Percentiles rank a stretch among this genome's conserved stretches.
These are phyloP conservation scores for Paracoccidioides brasiliensis DNA, from an alignment of 2,329 filamentous ascomycete species.

Conservation along the genomic window DNA sequence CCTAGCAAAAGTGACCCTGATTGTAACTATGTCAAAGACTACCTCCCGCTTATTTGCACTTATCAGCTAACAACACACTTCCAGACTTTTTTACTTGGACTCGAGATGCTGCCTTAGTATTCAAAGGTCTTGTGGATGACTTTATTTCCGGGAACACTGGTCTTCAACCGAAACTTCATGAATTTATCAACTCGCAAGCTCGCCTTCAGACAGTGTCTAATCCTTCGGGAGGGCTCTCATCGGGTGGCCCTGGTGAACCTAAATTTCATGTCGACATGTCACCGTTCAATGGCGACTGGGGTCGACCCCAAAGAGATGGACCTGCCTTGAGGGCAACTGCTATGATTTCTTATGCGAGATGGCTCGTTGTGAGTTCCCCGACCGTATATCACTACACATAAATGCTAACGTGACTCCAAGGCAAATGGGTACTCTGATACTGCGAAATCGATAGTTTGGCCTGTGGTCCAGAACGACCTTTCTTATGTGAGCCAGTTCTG, in stretches of 20 bases:
- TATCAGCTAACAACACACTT: neutral
- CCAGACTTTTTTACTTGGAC: conserved; percentile 69
- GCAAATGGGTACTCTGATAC: conserved; percentile 42
- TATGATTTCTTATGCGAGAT: conserved; percentile 40
- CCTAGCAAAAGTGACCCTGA: conserved; percentile 43
- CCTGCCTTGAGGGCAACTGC: conserved; percentile 22
- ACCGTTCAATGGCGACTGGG: conserved; percentile 56
- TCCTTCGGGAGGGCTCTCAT: conserved; percentile 45
- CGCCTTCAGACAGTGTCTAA: conserved; percentile 52
- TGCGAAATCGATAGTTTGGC: conserved; percentile 50
- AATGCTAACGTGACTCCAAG: neutral
- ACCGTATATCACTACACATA: neutral
- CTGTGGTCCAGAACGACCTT: conserved; percentile 61
- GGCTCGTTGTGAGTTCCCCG: conserved; percentile 41
- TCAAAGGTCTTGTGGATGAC: conserved; percentile 57
- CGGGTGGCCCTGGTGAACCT: conserved; percentile 51
- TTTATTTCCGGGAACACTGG: conserved; percentile 48
- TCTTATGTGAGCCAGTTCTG: conserved; percentile 62
- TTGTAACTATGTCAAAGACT: conserved; percentile 31
- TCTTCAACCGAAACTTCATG: conserved; percentile 49
- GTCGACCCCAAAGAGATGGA: conserved; percentile 52
- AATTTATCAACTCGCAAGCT: conserved; percentile 56
- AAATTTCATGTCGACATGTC: conserved; percentile 55
- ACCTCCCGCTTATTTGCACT: neutral
- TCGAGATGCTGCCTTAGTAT: conserved; percentile 58